These are phyloP conservation scores for Xylariomycetidae sp. DNA, from an alignment of 2,329 filamentous ascomycete species.

Conservation along the genomic window DNA sequence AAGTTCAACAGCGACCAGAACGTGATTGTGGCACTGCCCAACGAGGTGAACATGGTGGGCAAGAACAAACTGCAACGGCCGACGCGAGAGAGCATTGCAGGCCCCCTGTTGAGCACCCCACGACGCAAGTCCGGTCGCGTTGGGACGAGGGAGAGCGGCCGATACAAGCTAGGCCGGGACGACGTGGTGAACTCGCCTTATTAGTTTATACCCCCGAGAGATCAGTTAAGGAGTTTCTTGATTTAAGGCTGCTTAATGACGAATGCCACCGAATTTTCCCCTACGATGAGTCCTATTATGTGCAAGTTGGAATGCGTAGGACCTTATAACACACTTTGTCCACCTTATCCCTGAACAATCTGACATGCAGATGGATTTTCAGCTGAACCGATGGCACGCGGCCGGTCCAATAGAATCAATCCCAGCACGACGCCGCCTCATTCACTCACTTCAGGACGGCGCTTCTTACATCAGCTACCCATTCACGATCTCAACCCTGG, in stretches of 20 bases:
- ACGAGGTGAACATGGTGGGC: slow-evolving; percentile 96
- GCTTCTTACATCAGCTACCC: too few species aligned
- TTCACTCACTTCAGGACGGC: too few species aligned
- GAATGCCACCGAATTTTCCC: neutral
- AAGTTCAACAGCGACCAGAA: slow-evolving; percentile 96
- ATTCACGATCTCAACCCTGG: too few species aligned
- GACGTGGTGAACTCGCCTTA: slow-evolving; percentile 75
- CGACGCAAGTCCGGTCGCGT: slow-evolving; percentile 47
- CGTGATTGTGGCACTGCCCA: slow-evolving; percentile 91
- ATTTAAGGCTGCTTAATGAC: slow-evolving; percentile 1
- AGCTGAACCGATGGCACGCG: too few species aligned
- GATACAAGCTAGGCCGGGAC: slow-evolving; percentile 70
- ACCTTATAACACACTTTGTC: too few species aligned
- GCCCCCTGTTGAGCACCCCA: slow-evolving; percentile 45
- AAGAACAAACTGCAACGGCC: slow-evolving; percentile 80
- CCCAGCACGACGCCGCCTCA: too few species aligned
- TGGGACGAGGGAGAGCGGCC: slow-evolving; percentile 46
- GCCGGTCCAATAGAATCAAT: too few species aligned
- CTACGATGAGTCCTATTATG: too few species aligned
- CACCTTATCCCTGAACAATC: too few species aligned
- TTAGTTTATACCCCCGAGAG: slow-evolving; percentile 24
- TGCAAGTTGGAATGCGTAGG: too few species aligned
- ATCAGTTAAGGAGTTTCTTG: neutral
- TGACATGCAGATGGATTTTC: too few species aligned
- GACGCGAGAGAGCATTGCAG: slow-evolving; percentile 87